Base-by-base conservation (phyloP, 2,329 filamentous ascomycete species). In the Colletotrichum liriopes region DNA sequence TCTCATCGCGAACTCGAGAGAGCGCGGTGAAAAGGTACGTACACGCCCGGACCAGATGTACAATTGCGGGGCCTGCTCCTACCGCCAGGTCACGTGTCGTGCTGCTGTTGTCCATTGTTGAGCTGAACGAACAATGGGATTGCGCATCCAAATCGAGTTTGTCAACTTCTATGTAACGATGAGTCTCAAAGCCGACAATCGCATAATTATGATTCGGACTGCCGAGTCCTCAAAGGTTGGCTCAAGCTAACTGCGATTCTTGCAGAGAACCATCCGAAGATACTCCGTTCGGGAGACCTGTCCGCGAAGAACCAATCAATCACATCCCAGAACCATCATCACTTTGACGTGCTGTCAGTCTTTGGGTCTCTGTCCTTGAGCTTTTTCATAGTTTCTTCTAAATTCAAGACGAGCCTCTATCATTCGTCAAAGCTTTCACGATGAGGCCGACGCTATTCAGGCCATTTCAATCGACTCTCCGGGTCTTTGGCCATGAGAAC, bases 401-500 rank as follows among this genome's bases (percentile, higher is more conserved):
- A 12, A 0, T 23, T 32, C 14, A 45, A 26, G 18, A 26, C 41
- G 12, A 37, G 9, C 45, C 23, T 39, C 11, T 37, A 6, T 32
- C 20, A 9, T 5, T 35, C 37, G 47, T 23, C 32, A 43, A 51
- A 41, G 4, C 8, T n/a, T 12, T 26, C 72, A 78, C 20, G 7
- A 86, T 86, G 84, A 82, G 81, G 35, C 72, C 80, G 66, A 81
- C 82, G 43, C 64, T 79, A 37, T 72, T 77, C 20, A 82, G 81
- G 8, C 77, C 86, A 51, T 82, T 85, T 60, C 82, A 79, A 58
- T 73, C 74, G 41, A 74, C 77, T 61, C 75, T 83, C 2, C 77
- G 78, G 49, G 65, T 67, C 14, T 60, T 73, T 7, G 86, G 85
- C 66, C 95, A 98, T 91, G 95, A 98, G 76, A 98, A 98, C 76